A percentile compares a stretch with the other conserved stretches of the same genome.
phyloP scores from a whole-genome alignment of 805 yeast genomes.

The Candida railenensis region DNA sequence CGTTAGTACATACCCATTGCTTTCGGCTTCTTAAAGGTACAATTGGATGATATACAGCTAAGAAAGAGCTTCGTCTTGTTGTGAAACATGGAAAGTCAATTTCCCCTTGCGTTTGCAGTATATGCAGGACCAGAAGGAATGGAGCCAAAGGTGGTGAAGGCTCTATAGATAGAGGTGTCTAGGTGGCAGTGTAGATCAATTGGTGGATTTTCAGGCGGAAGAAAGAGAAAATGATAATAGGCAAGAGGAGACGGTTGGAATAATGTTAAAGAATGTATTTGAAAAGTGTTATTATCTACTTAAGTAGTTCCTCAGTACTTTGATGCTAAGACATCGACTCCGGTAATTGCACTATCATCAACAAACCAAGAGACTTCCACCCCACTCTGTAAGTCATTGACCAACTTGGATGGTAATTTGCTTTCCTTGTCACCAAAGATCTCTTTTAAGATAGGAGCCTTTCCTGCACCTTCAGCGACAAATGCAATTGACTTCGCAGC shows the following conservation, averaged over 20 bases:
- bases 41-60: neutral
- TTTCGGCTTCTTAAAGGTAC: neutral
- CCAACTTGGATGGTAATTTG: slow-evolving; percentile 70
- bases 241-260: too few relatives aligned
- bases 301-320: too few relatives aligned
- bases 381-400: slow-evolving; percentile 50
- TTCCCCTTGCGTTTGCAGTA: neutral
- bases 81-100: too few relatives aligned
- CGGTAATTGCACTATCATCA: slow-evolving; percentile 70
- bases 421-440: slow-evolving; percentile 56
- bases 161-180: too few relatives aligned
- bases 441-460: slow-evolving; percentile 67
- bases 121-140: neutral
- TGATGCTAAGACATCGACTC: slow-evolving; percentile 47
- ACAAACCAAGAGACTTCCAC: slow-evolving; percentile 79
- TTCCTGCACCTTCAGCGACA: slow-evolving; percentile 87
- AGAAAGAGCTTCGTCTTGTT: neutral
- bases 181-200: too few relatives aligned
- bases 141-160: too few relatives aligned
- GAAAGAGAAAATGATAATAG: too few relatives aligned
- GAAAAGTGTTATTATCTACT: too few relatives aligned
- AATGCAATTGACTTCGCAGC: slow-evolving; percentile 60
- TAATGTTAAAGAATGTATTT: too few relatives aligned
- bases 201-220: too few relatives aligned
- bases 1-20: neutral